Percentiles rank a stretch among this genome's conserved stretches.
Conservation (phyloP, 2,329 filamentous ascomycete species). For the Monilinia vaccinii-corymbosi region DNA sequence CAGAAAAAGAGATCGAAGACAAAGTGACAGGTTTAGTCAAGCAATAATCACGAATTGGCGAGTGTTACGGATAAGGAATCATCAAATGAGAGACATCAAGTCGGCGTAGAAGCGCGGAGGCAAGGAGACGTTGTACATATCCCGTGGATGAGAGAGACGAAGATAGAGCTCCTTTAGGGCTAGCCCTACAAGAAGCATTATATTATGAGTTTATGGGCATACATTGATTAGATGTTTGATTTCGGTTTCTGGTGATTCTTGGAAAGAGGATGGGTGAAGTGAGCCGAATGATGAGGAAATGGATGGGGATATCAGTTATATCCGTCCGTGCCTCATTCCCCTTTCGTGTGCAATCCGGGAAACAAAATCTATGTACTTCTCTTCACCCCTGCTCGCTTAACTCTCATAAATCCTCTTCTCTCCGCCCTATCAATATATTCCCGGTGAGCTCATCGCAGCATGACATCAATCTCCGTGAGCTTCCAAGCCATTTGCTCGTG, state of each 20-base stretch:
- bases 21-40: slow-evolving; percentile 13
- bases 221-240: not conserved
- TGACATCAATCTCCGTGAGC: not conserved
- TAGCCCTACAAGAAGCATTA: not conserved
- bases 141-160: not conserved
- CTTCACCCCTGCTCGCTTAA: too few relatives aligned
- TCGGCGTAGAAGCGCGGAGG: not conserved
- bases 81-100: not conserved
- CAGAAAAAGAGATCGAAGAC: slow-evolving; percentile 54
- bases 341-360: too few relatives aligned
- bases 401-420: too few relatives aligned
- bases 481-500: not conserved
- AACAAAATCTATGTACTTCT: not conserved
- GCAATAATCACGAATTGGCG: not conserved
- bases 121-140: slow-evolving; percentile 6
- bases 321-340: not conserved
- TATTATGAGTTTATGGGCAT: not conserved
- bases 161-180: not conserved
- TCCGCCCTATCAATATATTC: not conserved
- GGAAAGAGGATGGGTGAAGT: not conserved
- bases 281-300: not conserved
- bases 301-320: not conserved
- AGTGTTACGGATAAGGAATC: not conserved
- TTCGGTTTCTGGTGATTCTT: not conserved
- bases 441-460: not conserved